phyloP scores from a whole-genome alignment of 768 basidiomycete species.

The Mrakia gelida region DNA sequence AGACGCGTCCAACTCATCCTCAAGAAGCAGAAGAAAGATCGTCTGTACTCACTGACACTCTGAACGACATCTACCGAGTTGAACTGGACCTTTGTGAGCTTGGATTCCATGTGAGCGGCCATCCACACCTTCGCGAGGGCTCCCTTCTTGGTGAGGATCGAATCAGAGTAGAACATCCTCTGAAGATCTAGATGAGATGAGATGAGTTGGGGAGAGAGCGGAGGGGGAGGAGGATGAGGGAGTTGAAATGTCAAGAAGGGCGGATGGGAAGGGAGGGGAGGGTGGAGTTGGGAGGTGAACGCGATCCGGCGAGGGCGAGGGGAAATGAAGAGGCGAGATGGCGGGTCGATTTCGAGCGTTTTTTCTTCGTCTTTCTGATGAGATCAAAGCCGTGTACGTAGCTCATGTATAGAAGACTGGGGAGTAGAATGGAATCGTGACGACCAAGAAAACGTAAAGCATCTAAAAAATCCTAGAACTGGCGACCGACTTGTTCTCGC shows the following conservation, averaged over 20 bases:
- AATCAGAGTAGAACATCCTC: conserved; percentile 77
- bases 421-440: too few relatives aligned
- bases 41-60: conserved; percentile 67
- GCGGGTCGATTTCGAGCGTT: background rate
- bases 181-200: background rate
- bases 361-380: too few relatives aligned
- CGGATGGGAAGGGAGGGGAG: conserved; percentile 1
- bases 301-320: background rate
- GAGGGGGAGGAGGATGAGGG: background rate
- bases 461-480: too few relatives aligned
- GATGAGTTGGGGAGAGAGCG: background rate
- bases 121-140: conserved; percentile 98
- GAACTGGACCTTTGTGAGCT: conserved; percentile 92
- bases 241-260: background rate
- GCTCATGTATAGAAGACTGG: too few relatives aligned
- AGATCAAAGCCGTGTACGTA: too few relatives aligned
- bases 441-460: too few relatives aligned
- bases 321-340: background rate
- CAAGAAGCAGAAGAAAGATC: background rate
- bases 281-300: background rate
- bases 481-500: too few relatives aligned
- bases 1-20: background rate
- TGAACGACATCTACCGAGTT: conserved; percentile 92
- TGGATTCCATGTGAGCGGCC: conserved; percentile 96
- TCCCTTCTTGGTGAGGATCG: conserved; percentile 86